Percentiles rank a stretch among this genome's conserved stretches.
These are phyloP conservation scores for Eucalyptus virginea DNA, from an alignment of 345 rosid species.

Conservation along the genomic window DNA sequence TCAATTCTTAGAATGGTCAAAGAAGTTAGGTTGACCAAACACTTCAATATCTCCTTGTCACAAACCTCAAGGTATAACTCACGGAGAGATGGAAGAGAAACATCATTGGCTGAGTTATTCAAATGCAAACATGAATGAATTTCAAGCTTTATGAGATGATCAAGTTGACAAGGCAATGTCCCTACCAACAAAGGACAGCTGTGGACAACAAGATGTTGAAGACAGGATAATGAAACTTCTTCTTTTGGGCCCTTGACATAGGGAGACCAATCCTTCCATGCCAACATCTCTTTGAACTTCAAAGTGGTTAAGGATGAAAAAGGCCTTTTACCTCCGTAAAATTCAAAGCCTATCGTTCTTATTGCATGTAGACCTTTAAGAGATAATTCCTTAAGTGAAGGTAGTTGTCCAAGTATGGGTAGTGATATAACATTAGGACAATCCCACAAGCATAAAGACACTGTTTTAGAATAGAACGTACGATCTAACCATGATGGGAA, in stretches of 20 bases:
- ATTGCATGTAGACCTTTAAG: background rate
- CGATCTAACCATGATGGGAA: background rate
- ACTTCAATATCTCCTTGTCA: background rate
- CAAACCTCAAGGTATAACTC: background rate
- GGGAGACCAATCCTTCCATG: background rate
- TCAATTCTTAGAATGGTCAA: rapidly evolving
- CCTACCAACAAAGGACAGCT: rapidly evolving
- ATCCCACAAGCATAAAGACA: background rate
- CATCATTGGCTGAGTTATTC: rapidly evolving
- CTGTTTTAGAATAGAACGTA: background rate
- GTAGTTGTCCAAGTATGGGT: rapidly evolving
- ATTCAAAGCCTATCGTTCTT: background rate
- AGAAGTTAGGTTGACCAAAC: background rate
- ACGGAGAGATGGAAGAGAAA: background rate
- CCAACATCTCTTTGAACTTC: background rate
- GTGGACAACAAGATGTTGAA: rapidly evolving
- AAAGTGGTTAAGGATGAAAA: background rate
- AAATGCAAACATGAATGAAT: background rate
- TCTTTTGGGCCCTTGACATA: rapidly evolving
- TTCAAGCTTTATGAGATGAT: background rate
- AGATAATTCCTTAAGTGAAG: background rate
- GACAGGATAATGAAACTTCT: background rate
- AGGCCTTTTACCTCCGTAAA: background rate
- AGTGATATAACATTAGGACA: background rate
- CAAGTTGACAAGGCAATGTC: background rate